Evolutionary conservation across 192 early-diverging fungal species (phyloP).

Genomic region (Gigaspora rosea): DNA sequence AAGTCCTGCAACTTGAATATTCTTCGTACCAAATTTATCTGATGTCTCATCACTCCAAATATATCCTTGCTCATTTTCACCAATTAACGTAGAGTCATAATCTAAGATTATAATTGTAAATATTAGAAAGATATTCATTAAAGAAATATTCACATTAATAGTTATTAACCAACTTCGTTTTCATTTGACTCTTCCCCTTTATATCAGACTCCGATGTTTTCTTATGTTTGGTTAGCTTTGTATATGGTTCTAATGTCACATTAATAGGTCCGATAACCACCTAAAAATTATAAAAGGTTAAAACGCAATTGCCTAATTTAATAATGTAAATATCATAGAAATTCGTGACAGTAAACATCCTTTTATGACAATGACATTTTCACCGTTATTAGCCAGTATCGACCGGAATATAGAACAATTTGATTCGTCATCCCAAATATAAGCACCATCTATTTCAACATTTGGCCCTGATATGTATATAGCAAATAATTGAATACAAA

Average conservation of each 20-base stretch:
- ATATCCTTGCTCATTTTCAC: conserved; percentile 62
- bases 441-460: conserved; percentile 79
- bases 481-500: too few species aligned
- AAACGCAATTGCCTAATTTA: too few species aligned
- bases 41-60: conserved; percentile 48
- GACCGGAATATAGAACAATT: conserved; percentile 67
- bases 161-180: too few species aligned
- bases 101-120: conserved; percentile 8
- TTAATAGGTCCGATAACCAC: conserved; percentile 76
- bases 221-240: conserved; percentile 57
- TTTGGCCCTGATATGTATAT: conserved; percentile 58
- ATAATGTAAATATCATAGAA: not conserved
- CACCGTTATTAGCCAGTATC: conserved; percentile 62
- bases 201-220: conserved; percentile 46
- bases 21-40: conserved; percentile 54
- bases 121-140: too few species aligned
- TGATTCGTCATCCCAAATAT: conserved; percentile 83
- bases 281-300: too few species aligned
- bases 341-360: conserved; percentile 71
- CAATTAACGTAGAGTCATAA: conserved; percentile 50
- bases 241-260: conserved; percentile 63
- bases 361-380: conserved; percentile 61
- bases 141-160: too few species aligned
- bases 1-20: conserved; percentile 53
- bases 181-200: too few species aligned